Percentiles rank a stretch among this genome's conserved stretches.
Conservation (phyloP, 1,284 basidiomycete species). For the Leccinum subfulvum region DNA sequence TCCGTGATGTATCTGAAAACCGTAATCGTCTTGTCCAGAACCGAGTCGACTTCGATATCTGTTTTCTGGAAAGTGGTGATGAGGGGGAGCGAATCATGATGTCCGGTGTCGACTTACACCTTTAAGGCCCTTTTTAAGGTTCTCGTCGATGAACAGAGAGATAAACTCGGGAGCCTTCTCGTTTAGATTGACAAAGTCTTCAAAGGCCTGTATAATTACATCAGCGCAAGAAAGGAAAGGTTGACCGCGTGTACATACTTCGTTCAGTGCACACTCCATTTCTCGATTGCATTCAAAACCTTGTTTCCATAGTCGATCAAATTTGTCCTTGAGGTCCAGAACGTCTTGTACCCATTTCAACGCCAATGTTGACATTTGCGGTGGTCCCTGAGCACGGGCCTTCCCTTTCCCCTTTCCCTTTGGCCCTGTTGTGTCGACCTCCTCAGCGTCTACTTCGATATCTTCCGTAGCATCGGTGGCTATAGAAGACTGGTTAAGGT, state of each 20-base stretch:
- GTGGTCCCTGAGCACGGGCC: conserved; percentile 41
- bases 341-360: conserved; percentile 95
- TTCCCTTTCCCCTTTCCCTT: conserved; percentile 69
- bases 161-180: conserved; percentile 91
- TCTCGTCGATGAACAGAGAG: conserved; percentile 96
- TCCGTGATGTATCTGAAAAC: conserved; percentile 94
- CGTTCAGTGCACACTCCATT: conserved; percentile 83
- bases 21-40: conserved; percentile 93
- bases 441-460: conserved; percentile 38
- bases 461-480: conserved; percentile 39
- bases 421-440: conserved; percentile 40
- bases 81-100: not conserved
- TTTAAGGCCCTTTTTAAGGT: conserved; percentile 93
- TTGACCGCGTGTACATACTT: conserved; percentile 49
- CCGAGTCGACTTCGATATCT: conserved; percentile 85
- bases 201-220: conserved; percentile 70
- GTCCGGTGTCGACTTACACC: conserved; percentile 57
- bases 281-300: conserved; percentile 78
- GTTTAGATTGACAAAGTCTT: conserved; percentile 89
- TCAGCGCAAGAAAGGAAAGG: not conserved
- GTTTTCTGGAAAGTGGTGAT: conserved; percentile 70
- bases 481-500: conserved; percentile 67
- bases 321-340: conserved; percentile 88
- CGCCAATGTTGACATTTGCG: conserved; percentile 58
- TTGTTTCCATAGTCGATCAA: conserved; percentile 73